Percentiles rank a stretch among this genome's conserved stretches.
Evolutionary conservation across 345 rosid species (phyloP).

Genomic region (Eucalyptus marginata): DNA sequence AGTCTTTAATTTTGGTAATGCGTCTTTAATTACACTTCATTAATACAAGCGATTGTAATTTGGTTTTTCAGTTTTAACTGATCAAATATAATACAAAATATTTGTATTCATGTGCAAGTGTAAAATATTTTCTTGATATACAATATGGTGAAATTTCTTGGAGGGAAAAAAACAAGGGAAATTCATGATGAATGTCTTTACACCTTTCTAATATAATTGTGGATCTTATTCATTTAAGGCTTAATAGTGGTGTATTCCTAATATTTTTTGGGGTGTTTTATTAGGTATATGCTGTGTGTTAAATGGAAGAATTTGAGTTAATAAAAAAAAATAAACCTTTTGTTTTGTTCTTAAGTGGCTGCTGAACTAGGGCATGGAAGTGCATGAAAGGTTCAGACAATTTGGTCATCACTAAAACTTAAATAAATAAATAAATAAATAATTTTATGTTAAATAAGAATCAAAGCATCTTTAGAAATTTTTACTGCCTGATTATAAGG

Average conservation of each 20-base stretch:
- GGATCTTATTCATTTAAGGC: neutral
- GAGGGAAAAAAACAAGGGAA: neutral
- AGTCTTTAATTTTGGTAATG: neutral
- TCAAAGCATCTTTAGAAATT: neutral
- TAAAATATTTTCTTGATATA: neutral
- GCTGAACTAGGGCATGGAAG: neutral
- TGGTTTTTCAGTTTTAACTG: neutral
- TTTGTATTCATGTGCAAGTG: neutral
- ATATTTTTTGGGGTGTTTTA: neutral
- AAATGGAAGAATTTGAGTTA: neutral
- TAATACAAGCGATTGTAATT: neutral
- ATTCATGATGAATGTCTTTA: neutral
- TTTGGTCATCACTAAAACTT: neutral
- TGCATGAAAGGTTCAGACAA: neutral
- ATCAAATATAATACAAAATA: neutral
- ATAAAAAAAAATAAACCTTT: neutral
- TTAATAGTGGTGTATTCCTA: neutral
- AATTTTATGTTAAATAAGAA: rapidly evolving
- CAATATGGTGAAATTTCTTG: neutral
- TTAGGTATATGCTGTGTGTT: neutral
- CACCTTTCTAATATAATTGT: neutral
- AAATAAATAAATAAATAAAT: neutral
- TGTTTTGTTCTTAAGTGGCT: neutral
- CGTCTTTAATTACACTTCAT: neutral
- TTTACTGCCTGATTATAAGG: neutral